Evolutionary conservation across 192 early-diverging fungal genomes (phyloP).

Genomic region (Umbelopsis sp.): DNA sequence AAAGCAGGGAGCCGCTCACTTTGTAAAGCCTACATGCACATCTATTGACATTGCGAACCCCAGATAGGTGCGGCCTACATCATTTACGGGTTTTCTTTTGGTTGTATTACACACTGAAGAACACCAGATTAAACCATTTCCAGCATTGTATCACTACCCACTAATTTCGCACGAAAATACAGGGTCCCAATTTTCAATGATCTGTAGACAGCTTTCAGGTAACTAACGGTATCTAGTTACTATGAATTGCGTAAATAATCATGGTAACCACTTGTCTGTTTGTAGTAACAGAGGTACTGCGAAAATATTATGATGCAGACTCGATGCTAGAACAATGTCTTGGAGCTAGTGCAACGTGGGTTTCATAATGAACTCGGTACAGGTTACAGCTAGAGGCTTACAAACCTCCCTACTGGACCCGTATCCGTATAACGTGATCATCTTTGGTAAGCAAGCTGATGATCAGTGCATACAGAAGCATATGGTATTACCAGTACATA

Average conservation of each 20-base stretch:
- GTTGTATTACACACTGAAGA: neutral
- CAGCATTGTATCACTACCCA: neutral
- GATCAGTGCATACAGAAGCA: neutral
- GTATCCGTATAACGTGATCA: constrained; percentile 13
- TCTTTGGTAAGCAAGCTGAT: constrained; percentile 16
- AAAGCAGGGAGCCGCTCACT: neutral
- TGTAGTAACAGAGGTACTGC: neutral
- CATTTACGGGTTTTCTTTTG: neutral
- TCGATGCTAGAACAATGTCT: neutral
- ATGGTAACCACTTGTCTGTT: neutral
- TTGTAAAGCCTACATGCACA: neutral
- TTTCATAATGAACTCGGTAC: neutral
- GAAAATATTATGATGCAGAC: neutral
- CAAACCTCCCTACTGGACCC: neutral
- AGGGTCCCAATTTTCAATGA: neutral
- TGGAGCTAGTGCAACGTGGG: neutral
- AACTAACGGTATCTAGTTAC: neutral
- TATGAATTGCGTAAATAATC: neutral
- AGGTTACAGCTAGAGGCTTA: neutral
- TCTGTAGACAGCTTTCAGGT: neutral
- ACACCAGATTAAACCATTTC: constrained; percentile 16
- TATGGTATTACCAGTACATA: neutral
- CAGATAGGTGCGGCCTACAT: neutral
- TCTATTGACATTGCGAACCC: neutral
- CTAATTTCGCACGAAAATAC: constrained; percentile 7